A percentile compares a stretch with the other conserved stretches of the same genome.
Conservation (phyloP, 2,329 filamentous ascomycete species). For the Neurospora crassa region DNA sequence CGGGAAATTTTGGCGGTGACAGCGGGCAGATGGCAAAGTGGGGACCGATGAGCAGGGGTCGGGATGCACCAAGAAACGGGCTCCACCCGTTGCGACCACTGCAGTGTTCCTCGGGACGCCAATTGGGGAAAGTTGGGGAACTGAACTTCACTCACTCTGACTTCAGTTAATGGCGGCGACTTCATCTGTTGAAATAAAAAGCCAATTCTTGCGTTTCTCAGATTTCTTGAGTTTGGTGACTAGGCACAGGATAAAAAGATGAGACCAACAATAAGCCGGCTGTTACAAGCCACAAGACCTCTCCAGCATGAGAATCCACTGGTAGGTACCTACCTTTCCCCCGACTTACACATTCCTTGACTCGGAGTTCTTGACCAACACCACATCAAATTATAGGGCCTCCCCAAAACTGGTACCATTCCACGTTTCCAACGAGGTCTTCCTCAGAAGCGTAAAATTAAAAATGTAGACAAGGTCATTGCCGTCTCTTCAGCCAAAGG, state of each 20-base stretch:
- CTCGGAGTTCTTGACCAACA: constrained; percentile 1
- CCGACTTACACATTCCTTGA: not conserved
- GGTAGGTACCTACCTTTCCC: constrained; percentile 35
- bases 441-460: constrained; percentile 71
- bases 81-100: not conserved
- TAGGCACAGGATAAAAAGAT: too few relatives aligned
- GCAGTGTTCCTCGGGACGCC: not conserved
- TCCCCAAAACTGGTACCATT: constrained; percentile 68
- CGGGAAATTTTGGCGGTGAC: constrained; percentile 43
- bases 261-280: not conserved
- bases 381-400: constrained; percentile 47
- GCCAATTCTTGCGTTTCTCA: too few relatives aligned
- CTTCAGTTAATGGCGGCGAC: not conserved
- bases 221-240: not conserved
- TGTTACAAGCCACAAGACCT: constrained; percentile 41
- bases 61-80: not conserved
- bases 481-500: constrained; percentile 97
- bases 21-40: constrained; percentile 29
- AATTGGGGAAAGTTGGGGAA: not conserved
- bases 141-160: not conserved
- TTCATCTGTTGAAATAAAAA: too few relatives aligned
- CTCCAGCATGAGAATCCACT: constrained; percentile 80
- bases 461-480: constrained; percentile 80
- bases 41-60: not conserved
- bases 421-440: constrained; percentile 72